Evolutionary conservation across 441 rosid genomes (phyloP), one percentile per base, ranked within the genome.

Genomic region (Flueggea neowawraea): DNA sequence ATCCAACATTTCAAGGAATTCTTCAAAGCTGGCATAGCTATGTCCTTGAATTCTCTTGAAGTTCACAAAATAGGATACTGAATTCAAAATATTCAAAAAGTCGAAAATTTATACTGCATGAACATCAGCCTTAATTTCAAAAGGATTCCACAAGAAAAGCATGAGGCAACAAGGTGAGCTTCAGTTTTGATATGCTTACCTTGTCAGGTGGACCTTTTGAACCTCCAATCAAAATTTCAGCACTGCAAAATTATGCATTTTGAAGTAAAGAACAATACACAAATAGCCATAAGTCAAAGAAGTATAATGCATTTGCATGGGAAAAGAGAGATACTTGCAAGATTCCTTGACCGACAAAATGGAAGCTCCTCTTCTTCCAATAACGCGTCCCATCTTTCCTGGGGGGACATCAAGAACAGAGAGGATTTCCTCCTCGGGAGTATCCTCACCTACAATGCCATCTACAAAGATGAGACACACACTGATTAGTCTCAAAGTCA

Each of bases 351-450:
- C 77, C 31, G 90, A 76, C 72, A 82, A 75, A 69, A 93, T 93
- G 16, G 93, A 78, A 55, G 95, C 69, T 71, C 97, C 98, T 72
- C 84, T 83, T 71, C 80, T 86, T 66, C 97, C 98, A 71, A 90
- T 93, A 69, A 93, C 62, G 65, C 79, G 75, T 12, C 98, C 98
- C 98, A 93, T n/a, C n/a, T n/a, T n/a, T n/a, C n/a, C n/a, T n/a
- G n/a, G n/a, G n/a, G n/a, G n/a, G n/a, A n/a, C n/a, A n/a, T 82
- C 80, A 64, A 94, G 85, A 58, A 89, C 80, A 31, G 97, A 88
- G 48, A 94, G 89, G 56, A 87, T 78, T 78, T 94, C 96, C 73
- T 81, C 88, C 71, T 90, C 97, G 0, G 78, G 80, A 65, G 66
- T 62, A 44, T 73, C 84, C 41, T 71, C 88, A 1, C 49, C 71